A percentile compares a stretch with the other conserved stretches of the same genome.
These are phyloP conservation scores for Tolypocladium amazonense DNA, from an alignment of 2,329 filamentous ascomycete species.

Conservation along the genomic window DNA sequence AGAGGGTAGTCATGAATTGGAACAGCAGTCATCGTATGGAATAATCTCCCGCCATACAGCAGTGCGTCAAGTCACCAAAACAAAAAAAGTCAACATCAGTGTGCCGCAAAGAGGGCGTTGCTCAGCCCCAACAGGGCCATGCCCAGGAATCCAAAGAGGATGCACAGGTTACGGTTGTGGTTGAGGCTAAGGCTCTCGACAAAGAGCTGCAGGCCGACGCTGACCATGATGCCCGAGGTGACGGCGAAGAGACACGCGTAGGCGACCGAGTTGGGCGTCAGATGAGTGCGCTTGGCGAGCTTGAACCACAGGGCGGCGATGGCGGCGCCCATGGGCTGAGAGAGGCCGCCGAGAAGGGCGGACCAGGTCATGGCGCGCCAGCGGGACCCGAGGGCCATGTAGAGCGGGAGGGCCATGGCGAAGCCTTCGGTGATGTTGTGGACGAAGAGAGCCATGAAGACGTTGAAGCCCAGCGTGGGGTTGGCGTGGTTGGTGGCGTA, in stretches of 20 bases:
- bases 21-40: too few relatives aligned
- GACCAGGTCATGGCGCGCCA: constrained; percentile 77
- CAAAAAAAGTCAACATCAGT: constrained; percentile 18
- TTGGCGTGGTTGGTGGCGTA: constrained; percentile 97
- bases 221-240: constrained; percentile 92
- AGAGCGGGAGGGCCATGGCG: constrained; percentile 83
- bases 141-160: constrained; percentile 70
- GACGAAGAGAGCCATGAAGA: constrained; percentile 92
- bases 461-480: constrained; percentile 74
- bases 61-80: not conserved
- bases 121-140: constrained; percentile 83
- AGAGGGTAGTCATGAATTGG: not conserved
- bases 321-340: constrained; percentile 76
- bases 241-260: constrained; percentile 79
- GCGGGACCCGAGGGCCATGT: constrained; percentile 76
- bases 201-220: constrained; percentile 81
- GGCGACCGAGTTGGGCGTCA: constrained; percentile 41
- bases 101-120: constrained; percentile 64
- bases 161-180: constrained; percentile 67
- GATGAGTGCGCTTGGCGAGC: constrained; percentile 44
- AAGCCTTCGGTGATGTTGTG: constrained; percentile 98
- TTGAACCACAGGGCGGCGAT: constrained; percentile 82
- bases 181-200: constrained; percentile 76
- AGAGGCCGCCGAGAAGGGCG: constrained; percentile 72
- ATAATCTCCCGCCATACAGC: not conserved